phyloP scores from a whole-genome alignment of 306 rosid species.

The Urtica urens region DNA sequence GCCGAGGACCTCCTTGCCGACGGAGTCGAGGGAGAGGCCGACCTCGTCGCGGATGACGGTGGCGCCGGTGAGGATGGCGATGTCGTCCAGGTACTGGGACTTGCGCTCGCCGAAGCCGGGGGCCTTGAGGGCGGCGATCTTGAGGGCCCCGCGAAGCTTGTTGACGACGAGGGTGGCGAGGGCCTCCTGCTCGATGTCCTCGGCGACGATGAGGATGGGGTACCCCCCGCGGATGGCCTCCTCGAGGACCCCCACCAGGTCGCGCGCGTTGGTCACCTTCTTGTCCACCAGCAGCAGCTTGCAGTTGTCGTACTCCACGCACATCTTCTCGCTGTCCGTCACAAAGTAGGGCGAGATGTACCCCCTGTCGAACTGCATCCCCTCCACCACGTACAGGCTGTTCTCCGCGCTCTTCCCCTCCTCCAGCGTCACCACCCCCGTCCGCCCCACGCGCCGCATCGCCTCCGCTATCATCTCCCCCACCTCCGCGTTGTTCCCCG shows the following conservation, averaged over 20 bases:
- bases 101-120: constrained; percentile 99
- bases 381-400: constrained; percentile 85
- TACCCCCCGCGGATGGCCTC: constrained; percentile 91
- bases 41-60: constrained; percentile 95
- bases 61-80: constrained; percentile 94
- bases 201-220: constrained; percentile 71
- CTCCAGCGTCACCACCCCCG: constrained; percentile 98
- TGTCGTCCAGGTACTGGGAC: constrained; percentile 99
- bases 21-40: constrained; percentile 85
- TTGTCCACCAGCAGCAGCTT: constrained; percentile 97
- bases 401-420: constrained; percentile 99
- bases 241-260: constrained; percentile 74
- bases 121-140: constrained; percentile 97
- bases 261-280: constrained; percentile 88
- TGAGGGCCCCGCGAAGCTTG: constrained; percentile 89
- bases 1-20: constrained; percentile 86
- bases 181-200: constrained; percentile 98
- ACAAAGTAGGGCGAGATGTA: constrained; percentile 95
- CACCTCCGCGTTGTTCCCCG: constrained; percentile 88
- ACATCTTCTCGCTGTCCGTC: constrained; percentile 96
- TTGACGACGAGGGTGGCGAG: constrained; percentile 94
- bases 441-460: constrained; percentile 90
- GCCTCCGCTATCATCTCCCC: constrained; percentile 99
- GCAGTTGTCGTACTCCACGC: constrained; percentile 91
- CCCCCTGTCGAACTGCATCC: constrained; percentile 99